These are phyloP conservation scores for Pseudomicrostroma phylloplanum DNA, from an alignment of 1,284 basidiomycete genomes.

Conservation along the genomic window DNA sequence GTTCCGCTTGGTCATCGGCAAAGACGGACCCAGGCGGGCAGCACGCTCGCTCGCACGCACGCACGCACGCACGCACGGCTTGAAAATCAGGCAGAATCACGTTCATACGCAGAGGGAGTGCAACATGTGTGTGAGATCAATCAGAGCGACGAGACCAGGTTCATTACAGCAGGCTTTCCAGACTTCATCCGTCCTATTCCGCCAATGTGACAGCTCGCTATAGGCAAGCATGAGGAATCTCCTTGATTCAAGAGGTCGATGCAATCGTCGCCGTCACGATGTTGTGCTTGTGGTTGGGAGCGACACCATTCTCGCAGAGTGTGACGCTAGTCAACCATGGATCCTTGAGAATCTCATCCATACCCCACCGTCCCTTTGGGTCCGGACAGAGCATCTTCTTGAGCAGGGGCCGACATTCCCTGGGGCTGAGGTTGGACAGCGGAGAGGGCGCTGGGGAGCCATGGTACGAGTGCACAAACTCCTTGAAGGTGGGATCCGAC, in stretches of 20 bases:
- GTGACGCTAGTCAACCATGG: slow-evolving; percentile 63
- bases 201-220: too few relatives aligned
- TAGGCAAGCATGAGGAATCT: too few relatives aligned
- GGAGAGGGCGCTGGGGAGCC: slow-evolving; percentile 53
- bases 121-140: too few relatives aligned
- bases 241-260: background rate
- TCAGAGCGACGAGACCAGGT: too few relatives aligned
- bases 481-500: slow-evolving; percentile 73
- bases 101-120: too few relatives aligned
- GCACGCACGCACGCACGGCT: too few relatives aligned
- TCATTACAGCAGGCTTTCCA: too few relatives aligned
- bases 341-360: slow-evolving; percentile 78
- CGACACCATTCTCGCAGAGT: slow-evolving; percentile 12
- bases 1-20: too few relatives aligned
- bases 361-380: slow-evolving; percentile 68
- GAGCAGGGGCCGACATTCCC: slow-evolving; percentile 75
- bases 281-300: slow-evolving; percentile 15
- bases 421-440: slow-evolving; percentile 77
- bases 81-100: too few relatives aligned
- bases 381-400: slow-evolving; percentile 95
- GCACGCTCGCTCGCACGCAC: too few relatives aligned
- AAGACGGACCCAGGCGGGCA: too few relatives aligned
- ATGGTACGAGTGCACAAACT: slow-evolving; percentile 67
- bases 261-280: slow-evolving; percentile 6
- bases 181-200: too few relatives aligned